These are phyloP conservation scores for Debaryomyces psychrophilus DNA, from an alignment of 1,139 yeast species.

Conservation along the genomic window DNA sequence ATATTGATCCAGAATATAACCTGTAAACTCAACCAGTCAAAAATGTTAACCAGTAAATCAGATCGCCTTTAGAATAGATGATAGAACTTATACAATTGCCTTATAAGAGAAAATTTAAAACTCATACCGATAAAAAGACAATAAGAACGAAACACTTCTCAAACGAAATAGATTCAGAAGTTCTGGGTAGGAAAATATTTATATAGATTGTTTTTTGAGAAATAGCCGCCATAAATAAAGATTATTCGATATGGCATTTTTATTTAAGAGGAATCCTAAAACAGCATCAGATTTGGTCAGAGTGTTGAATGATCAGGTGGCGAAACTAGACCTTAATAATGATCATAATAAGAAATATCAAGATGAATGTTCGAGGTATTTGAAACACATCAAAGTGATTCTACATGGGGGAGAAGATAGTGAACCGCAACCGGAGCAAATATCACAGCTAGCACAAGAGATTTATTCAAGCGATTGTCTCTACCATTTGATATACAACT, in stretches of 20 bases:
- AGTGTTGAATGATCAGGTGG: constrained; percentile 71
- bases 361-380: constrained; percentile 74
- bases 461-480: constrained; percentile 74
- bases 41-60: constrained; percentile 1
- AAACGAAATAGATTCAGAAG: background rate
- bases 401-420: constrained; percentile 74
- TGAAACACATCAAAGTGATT: constrained; percentile 67
- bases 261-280: constrained; percentile 90
- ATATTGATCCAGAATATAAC: background rate
- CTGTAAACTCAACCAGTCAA: background rate
- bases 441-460: constrained; percentile 73
- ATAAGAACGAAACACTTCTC: background rate
- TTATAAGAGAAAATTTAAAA: background rate
- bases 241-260: constrained; percentile 65
- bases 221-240: constrained; percentile 3
- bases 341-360: constrained; percentile 65
- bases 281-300: constrained; percentile 85
- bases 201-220: background rate
- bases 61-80: constrained; percentile 66
- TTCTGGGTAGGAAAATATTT: background rate
- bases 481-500: constrained; percentile 56
- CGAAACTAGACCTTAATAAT: constrained; percentile 58
- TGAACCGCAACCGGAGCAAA: constrained; percentile 76
- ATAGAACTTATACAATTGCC: constrained; percentile 83
- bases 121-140: background rate